Conservation (phyloP, 352 stramenopile genomes). For the Globisporangium cystogenes region DNA sequence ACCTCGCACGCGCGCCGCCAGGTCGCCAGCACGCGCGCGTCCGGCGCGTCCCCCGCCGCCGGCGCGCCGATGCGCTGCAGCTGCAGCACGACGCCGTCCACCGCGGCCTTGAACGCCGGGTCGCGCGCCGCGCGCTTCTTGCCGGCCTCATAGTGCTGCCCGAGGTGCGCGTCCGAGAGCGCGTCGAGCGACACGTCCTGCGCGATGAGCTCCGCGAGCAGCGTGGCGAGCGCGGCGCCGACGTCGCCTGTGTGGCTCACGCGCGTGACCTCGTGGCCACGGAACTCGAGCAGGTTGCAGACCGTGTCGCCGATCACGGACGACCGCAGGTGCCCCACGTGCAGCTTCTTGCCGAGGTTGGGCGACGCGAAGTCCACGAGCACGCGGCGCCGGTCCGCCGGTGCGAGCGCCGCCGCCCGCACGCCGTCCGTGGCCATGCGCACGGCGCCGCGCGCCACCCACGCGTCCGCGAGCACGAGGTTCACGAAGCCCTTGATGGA, state of each 20-base stretch:
- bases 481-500: conserved; percentile 77
- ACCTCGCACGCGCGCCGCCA: conserved; percentile 70
- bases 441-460: conserved; percentile 52
- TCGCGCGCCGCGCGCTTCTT: conserved; percentile 45
- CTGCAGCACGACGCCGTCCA: conserved; percentile 67
- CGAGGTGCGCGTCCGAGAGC: conserved; percentile 55
- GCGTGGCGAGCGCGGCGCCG: conserved; percentile 67
- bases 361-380: conserved; percentile 81
- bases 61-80: conserved; percentile 44
- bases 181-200: conserved; percentile 35
- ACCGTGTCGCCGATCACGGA: conserved; percentile 78
- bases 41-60: background rate
- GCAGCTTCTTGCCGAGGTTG: conserved; percentile 84
- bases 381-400: conserved; percentile 17
- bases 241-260: conserved; percentile 80
- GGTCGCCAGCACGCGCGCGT: conserved; percentile 26
- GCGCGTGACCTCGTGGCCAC: conserved; percentile 56
- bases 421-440: conserved; percentile 40
- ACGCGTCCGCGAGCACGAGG: conserved; percentile 62
- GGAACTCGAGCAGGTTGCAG: conserved; percentile 78
- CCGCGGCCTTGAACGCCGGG: conserved; percentile 45
- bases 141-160: conserved; percentile 61
- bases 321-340: conserved; percentile 78
- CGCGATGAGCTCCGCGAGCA: conserved; percentile 68
- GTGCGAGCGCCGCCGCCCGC: conserved; percentile 1